A percentile compares a stretch with the other conserved stretches of the same genome.
Conservation (phyloP, 306 rosid genomes). For the Phaseolus lunatus region DNA sequence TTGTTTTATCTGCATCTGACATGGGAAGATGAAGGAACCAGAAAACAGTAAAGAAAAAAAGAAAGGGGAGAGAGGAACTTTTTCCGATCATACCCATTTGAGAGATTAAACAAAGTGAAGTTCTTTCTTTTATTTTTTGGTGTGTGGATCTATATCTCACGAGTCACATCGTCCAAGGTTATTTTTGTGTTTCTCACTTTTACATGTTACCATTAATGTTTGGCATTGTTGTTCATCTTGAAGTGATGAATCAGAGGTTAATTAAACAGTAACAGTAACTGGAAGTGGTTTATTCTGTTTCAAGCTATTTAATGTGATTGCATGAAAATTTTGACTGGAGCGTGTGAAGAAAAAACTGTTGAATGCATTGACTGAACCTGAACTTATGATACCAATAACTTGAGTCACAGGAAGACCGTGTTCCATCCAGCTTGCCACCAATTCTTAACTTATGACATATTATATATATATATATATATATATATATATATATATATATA, state of each 20-base stretch:
- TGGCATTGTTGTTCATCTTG: background rate
- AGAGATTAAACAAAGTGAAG: conserved; percentile 6
- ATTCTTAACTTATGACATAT: too few relatives aligned
- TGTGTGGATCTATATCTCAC: background rate
- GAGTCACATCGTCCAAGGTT: background rate
- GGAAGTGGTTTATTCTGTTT: background rate
- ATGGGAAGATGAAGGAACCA: conserved; percentile 3
- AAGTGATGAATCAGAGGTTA: too few relatives aligned
- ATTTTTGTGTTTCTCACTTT: conserved; percentile 2
- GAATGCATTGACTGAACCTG: conserved; percentile 23
- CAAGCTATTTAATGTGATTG: background rate
- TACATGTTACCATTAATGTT: background rate
- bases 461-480: too few relatives aligned
- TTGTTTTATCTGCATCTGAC: conserved; percentile 50
- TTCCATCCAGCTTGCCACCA: background rate
- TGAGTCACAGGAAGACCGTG: conserved; percentile 21
- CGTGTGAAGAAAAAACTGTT: background rate
- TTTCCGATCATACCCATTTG: conserved; percentile 51
- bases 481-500: too few relatives aligned
- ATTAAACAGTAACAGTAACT: too few relatives aligned
- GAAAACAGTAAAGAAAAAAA: conserved; percentile 19
- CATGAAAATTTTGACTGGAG: conserved; percentile 17
- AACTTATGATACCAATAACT: background rate
- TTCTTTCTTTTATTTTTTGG: background rate
- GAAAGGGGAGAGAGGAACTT: conserved; percentile 16